These are phyloP conservation scores for Penicillium sp. DNA, from an alignment of 2,329 filamentous ascomycete species.

Conservation along the genomic window DNA sequence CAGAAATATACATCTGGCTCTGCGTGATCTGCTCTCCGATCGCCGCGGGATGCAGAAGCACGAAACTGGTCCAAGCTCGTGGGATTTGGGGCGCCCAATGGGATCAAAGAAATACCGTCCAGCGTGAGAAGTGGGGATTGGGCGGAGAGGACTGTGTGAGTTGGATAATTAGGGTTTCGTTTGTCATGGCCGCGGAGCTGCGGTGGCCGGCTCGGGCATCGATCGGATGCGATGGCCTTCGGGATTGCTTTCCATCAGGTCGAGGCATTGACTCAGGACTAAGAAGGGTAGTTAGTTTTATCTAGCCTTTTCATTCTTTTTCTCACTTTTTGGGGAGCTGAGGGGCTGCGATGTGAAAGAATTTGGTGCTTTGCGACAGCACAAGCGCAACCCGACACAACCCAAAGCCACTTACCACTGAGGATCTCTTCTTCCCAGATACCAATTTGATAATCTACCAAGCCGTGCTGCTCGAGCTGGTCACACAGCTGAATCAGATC, in stretches of 20 bases:
- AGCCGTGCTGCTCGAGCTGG: slow-evolving; percentile 80
- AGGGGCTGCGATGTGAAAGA: background rate
- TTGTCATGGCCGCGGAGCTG: slow-evolving; percentile 6
- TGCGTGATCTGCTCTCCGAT: slow-evolving; percentile 11
- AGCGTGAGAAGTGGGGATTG: background rate
- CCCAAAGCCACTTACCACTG: slow-evolving; percentile 71
- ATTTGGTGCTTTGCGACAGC: background rate
- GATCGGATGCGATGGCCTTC: slow-evolving; percentile 25
- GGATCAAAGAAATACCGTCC: no score
- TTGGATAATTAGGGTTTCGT: slow-evolving; percentile 6
- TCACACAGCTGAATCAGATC: slow-evolving; percentile 82
- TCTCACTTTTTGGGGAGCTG: background rate
- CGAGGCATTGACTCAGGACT: slow-evolving; percentile 56
- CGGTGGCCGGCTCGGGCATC: slow-evolving; percentile 15
- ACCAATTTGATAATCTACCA: slow-evolving; percentile 96
- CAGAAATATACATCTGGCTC: background rate
- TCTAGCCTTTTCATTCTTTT: background rate
- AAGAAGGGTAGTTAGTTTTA: slow-evolving; percentile 1
- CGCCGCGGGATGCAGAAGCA: background rate
- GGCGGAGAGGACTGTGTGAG: background rate
- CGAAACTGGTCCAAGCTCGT: background rate
- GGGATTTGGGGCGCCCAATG: no score
- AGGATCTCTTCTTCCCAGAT: slow-evolving; percentile 94
- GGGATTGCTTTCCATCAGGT: slow-evolving; percentile 48
- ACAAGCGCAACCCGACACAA: no score